Evolutionary conservation across 2,329 filamentous ascomycete species (phyloP), one percentile per base, ranked within the genome.

Genomic region (Sporothrix brunneoviolacea): DNA sequence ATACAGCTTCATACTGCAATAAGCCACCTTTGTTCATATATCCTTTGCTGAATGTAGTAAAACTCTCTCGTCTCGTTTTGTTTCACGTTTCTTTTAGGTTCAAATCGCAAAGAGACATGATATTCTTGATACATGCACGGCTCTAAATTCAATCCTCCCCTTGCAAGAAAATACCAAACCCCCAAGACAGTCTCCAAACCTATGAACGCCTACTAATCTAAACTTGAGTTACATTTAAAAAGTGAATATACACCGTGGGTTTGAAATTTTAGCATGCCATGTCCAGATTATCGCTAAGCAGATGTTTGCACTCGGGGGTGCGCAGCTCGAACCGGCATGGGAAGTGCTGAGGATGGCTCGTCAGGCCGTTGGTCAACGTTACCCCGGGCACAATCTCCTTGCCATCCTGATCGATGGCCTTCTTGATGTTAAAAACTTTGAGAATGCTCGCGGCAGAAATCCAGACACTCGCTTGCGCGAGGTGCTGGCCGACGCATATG

Each of bases 401-500:
- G 19, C 52, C 50, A 33, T 54, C 47, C 3, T 16, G 9, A 7
- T 22, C 44, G 2, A 33, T 9, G 1, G 65, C 65, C 52, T 65
- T 62, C 13, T 41, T 51, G 8, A 70, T 53, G 32, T 64, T 37
- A 21, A 69, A 65, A 0, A 61, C 62, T 64, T 67, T 70, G 0
- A 65, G 63, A 49, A 71, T 56, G 18, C 66, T 62, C 22, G 68
- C 68, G 56, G 70, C 65, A 30, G 65, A 58, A 3, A 72, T 63
- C 55, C 66, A 69, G 10, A 71, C 59, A 33, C 68, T 66, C 54
- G 69, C 64, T 47, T 71, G 68, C 0, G 69, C 69, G 16, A 71
- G 65, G 18, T 69, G 67, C 2, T 68, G 55, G 4, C 69, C 69
- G 43, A 70, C 70, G 35, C 71, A 73, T 1, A 75, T 70, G 3